Percentiles rank a stretch among this genome's conserved stretches.
phyloP scores from a whole-genome alignment of 768 basidiomycete species.

The Leucocoprinus sp. region DNA sequence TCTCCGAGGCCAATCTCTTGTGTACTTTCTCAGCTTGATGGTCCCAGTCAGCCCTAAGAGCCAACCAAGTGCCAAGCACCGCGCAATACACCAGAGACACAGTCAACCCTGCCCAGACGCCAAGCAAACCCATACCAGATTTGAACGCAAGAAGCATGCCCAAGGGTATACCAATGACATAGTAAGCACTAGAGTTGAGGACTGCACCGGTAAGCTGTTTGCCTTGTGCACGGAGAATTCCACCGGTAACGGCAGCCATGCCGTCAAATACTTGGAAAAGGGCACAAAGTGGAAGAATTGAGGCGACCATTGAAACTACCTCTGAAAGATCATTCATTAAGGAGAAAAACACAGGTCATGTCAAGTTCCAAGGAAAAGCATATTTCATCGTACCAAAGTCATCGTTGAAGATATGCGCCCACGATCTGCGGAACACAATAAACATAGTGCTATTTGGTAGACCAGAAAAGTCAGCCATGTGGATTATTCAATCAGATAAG shows the following conservation, averaged over 20 bases:
- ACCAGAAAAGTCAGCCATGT: conserved; percentile 1
- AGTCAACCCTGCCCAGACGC: conserved; percentile 83
- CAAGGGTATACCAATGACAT: conserved; percentile 75
- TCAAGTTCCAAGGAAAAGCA: too few relatives aligned
- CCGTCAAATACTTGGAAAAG: conserved; percentile 87
- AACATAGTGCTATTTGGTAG: conserved; percentile 37
- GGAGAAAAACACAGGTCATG: not conserved
- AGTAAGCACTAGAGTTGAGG: conserved; percentile 76
- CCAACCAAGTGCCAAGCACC: conserved; percentile 43
- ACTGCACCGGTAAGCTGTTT: conserved; percentile 75
- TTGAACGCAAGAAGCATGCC: conserved; percentile 74
- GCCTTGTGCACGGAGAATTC: conserved; percentile 78
- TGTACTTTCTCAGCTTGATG: conserved; percentile 56
- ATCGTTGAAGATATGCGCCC: conserved; percentile 70
- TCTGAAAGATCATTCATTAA: conserved; percentile 26
- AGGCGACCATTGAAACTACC: conserved; percentile 53
- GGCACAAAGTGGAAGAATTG: conserved; percentile 67
- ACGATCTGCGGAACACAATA: conserved; percentile 51
- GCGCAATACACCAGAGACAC: conserved; percentile 53
- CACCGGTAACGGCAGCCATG: conserved; percentile 53
- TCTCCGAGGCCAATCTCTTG: conserved; percentile 42
- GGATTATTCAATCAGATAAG: not conserved
- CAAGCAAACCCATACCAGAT: conserved; percentile 46
- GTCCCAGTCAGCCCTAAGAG: conserved; percentile 59
- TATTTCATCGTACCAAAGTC: conserved; percentile 49